Base-by-base conservation (phyloP, 2,329 filamentous ascomycete genomes). In the Aspergillus tubingensis region DNA sequence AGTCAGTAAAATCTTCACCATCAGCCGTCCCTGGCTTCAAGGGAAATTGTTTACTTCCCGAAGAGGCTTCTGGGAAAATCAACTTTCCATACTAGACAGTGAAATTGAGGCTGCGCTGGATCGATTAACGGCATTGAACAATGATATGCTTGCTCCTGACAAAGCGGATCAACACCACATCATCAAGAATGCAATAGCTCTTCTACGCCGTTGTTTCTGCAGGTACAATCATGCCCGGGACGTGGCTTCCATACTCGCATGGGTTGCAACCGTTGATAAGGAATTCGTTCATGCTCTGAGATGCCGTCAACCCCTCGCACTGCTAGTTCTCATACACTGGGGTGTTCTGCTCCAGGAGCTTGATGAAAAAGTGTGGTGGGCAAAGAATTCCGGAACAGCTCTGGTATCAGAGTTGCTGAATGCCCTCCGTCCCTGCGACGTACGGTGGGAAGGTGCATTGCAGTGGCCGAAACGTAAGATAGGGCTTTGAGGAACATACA, bases 1-100 rank as follows among this genome's bases (percentile, higher is more conserved):
- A 0, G 69, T 74, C 30, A 71, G 65, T 27, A 76, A 76, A 3
- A 77, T 77, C 21, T 68, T 71, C 32, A 62, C 56, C 2, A 72
- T 75, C 36, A 72, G 70, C 19, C 65, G 66, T 15, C 62, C 70
- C 1, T 76, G 74, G 62, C 79, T 85, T 64, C 82, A 85, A 64
- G 78, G 80, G 15, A 83, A 81, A 74, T 72, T 85, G 1, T 85
- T 84, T 68, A 80, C 75, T 23, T 75, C 75, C 3, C 79, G 76
- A 41, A 67, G 67, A 0, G 70, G 72, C 19, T 81, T 63, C 82
- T 81, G 79, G 80, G 77, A 6, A 67, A 77, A 21, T 73, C 75
- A 10, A 15, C 57, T 25, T 1, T 54, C 54, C 3, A 58, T 57
- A 17, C 32, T 74, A 25, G 74, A 76, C 30, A 36, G 23, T 2